Evolutionary conservation across 1,284 basidiomycete genomes (phyloP).

Genomic region (Ustilago hordei): DNA sequence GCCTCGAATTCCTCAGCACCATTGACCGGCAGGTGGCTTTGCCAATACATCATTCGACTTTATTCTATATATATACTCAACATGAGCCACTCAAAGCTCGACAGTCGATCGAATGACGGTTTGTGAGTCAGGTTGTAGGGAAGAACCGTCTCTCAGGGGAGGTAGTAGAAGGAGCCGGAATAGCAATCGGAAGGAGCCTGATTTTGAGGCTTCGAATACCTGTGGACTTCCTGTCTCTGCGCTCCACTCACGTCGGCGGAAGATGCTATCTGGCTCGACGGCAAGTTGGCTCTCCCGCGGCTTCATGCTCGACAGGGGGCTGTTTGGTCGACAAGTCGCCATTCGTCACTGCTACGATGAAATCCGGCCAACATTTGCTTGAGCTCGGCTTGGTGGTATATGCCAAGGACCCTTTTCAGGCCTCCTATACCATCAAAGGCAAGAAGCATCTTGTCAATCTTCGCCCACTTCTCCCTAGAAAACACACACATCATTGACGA

Average conservation of each 20-base stretch:
- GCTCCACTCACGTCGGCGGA: neutral
- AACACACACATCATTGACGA: neutral
- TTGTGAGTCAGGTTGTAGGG: neutral
- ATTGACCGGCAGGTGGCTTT: conserved; percentile 16
- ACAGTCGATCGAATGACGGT: neutral
- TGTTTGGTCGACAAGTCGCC: no score
- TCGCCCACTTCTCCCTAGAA: neutral
- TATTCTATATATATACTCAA: neutral
- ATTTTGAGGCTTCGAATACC: neutral
- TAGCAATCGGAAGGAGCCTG: neutral
- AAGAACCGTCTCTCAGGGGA: neutral
- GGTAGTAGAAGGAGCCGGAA: neutral
- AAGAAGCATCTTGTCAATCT: no score
- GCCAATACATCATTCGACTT: conserved; percentile 15
- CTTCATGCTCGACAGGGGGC: neutral
- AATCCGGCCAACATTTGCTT: no score
- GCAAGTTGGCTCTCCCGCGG: neutral
- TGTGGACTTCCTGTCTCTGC: neutral
- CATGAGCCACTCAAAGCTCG: neutral
- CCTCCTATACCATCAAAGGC: no score
- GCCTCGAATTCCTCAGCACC: neutral
- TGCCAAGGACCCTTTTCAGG: no score
- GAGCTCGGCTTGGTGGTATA: no score
- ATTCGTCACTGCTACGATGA: no score
- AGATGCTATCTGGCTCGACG: neutral